These are phyloP conservation scores for Amauroascus niger DNA, from an alignment of 2,329 filamentous ascomycete species.

Conservation along the genomic window DNA sequence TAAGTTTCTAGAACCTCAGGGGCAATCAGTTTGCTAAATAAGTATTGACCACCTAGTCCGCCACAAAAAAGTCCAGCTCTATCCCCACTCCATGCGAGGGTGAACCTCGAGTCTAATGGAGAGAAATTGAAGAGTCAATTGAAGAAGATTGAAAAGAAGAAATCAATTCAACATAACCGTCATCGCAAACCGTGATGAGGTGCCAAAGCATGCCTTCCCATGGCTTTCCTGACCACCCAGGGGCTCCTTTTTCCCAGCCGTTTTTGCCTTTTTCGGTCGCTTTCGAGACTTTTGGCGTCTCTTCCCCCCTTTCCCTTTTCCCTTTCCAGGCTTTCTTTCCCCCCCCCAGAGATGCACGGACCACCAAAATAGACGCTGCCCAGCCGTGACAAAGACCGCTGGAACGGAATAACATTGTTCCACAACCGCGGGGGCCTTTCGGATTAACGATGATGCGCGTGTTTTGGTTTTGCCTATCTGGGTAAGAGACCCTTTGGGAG, in stretches of 20 bases:
- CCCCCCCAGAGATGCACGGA: too few species aligned
- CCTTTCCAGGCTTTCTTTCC: too few species aligned
- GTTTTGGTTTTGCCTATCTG: conserved; percentile 15
- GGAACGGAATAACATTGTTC: conserved; percentile 2
- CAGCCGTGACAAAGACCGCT: too few species aligned
- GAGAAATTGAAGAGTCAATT: not conserved
- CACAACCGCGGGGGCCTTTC: not conserved
- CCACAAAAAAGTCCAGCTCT: not conserved
- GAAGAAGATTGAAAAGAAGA: not conserved
- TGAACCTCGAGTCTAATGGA: not conserved
- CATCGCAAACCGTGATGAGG: not conserved
- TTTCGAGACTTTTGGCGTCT: too few species aligned
- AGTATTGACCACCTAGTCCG: too few species aligned
- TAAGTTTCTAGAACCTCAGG: not conserved
- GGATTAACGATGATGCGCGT: conserved; percentile 14
- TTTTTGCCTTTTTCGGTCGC: too few species aligned
- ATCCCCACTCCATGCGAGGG: not conserved
- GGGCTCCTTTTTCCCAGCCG: too few species aligned
- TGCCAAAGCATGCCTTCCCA: not conserved
- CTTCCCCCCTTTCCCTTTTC: not conserved
- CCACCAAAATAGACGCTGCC: not conserved
- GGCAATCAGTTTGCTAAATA: too few species aligned
- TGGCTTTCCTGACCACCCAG: too few species aligned
- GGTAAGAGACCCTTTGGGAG: too few species aligned
- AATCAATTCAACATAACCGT: not conserved